These are phyloP conservation scores for Mycogone perniciosa DNA, from an alignment of 2,329 filamentous ascomycete genomes.

Conservation along the genomic window DNA sequence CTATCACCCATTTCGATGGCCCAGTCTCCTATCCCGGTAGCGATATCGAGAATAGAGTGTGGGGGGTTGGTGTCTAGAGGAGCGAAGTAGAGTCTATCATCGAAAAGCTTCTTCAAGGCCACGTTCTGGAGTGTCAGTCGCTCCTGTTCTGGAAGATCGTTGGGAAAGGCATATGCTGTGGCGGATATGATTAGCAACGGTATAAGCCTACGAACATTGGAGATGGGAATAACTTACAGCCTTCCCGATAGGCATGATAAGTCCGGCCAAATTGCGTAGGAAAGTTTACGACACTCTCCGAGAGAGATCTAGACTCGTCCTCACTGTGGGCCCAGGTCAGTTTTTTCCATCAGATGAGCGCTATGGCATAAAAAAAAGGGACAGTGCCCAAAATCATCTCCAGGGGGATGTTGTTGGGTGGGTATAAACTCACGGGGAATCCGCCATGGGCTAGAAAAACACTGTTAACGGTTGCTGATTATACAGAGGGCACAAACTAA, in stretches of 20 bases:
- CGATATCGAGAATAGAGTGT: slow-evolving; percentile 35
- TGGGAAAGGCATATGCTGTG: slow-evolving; percentile 41
- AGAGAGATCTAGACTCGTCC: slow-evolving; percentile 31
- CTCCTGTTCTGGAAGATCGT: slow-evolving; percentile 37
- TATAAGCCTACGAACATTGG: neutral
- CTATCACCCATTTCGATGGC: slow-evolving; percentile 60
- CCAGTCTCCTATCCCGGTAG: slow-evolving; percentile 49
- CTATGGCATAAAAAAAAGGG: too few species aligned
- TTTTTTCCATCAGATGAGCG: too few species aligned
- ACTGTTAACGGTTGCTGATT: neutral
- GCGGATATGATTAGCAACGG: slow-evolving; percentile 6
- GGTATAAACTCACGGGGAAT: too few species aligned
- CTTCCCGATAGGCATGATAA: slow-evolving; percentile 42
- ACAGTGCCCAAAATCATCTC: too few species aligned
- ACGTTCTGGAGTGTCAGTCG: slow-evolving; percentile 35
- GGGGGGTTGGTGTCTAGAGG: slow-evolving; percentile 34
- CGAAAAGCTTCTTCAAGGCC: slow-evolving; percentile 32
- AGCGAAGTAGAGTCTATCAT: slow-evolving; percentile 36
- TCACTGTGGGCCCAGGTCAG: slow-evolving; percentile 18
- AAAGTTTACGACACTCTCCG: slow-evolving; percentile 36
- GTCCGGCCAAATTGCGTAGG: slow-evolving; percentile 40
- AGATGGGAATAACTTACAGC: slow-evolving; percentile 29
- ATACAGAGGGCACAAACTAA: neutral
- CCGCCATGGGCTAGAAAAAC: too few species aligned
- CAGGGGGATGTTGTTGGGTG: too few species aligned